Conservation (phyloP, 1,139 yeast species). For the Yamadazyma blattariae region DNA sequence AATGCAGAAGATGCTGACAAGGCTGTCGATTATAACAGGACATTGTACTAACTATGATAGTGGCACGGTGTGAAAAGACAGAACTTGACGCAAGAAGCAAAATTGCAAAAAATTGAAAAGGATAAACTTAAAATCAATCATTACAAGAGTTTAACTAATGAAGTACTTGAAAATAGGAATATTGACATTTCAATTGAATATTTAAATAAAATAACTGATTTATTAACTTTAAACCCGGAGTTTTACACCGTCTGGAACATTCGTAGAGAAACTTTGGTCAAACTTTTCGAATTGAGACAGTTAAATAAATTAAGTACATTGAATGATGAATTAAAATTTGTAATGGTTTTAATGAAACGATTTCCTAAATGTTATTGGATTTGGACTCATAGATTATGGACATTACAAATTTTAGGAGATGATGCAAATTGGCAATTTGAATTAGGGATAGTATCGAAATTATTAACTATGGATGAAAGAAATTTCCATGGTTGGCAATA, state of each 20-base stretch:
- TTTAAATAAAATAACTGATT: conserved; percentile 46
- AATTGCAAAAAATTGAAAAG: conserved; percentile 48
- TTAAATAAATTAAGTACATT: conserved; percentile 36
- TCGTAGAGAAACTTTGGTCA: conserved; percentile 65
- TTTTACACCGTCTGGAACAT: conserved; percentile 89
- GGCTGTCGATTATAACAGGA: too few species aligned
- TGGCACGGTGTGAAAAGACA: conserved; percentile 75
- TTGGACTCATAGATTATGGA: conserved; percentile 93
- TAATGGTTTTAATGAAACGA: conserved; percentile 54
- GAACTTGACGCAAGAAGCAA: conserved; percentile 55
- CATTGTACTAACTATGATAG: conserved; percentile 17
- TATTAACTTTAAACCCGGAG: conserved; percentile 76
- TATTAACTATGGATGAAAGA: conserved; percentile 71
- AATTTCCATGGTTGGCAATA: conserved; percentile 98
- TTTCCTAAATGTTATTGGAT: conserved; percentile 95
- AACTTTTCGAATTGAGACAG: conserved; percentile 21
- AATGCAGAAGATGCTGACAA: not conserved
- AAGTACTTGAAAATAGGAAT: conserved; percentile 39
- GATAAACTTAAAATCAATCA: conserved; percentile 53
- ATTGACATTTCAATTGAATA: conserved; percentile 34
- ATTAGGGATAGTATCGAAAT: conserved; percentile 61
- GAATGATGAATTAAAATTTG: conserved; percentile 59
- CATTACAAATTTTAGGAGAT: conserved; percentile 52
- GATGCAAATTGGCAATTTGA: conserved; percentile 65
- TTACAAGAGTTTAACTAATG: conserved; percentile 47